Conservation (phyloP, 2,329 filamentous ascomycete genomes). For the Talaromyces piceae region DNA sequence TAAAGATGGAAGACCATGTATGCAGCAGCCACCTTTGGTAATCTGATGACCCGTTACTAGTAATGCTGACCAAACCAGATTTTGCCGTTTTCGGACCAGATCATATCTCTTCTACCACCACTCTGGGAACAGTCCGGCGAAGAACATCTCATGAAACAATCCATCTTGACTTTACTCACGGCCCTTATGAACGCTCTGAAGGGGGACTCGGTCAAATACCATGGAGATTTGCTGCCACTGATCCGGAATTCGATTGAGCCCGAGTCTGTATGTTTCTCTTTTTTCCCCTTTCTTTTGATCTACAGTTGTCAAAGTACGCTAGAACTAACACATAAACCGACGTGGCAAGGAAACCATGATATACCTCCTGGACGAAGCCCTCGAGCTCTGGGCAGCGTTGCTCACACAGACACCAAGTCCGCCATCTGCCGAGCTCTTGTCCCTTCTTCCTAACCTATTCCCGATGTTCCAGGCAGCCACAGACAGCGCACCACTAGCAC, state of each 20-base stretch:
- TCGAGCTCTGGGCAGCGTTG: slow-evolving; percentile 81
- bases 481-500: slow-evolving; percentile 54
- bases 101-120: slow-evolving; percentile 70
- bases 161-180: slow-evolving; percentile 77
- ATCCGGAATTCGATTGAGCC: slow-evolving; percentile 72
- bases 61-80: slow-evolving; percentile 34
- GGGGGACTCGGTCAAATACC: slow-evolving; percentile 67
- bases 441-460: slow-evolving; percentile 56
- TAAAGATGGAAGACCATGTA: slow-evolving; percentile 69
- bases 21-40: slow-evolving; percentile 12
- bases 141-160: slow-evolving; percentile 88
- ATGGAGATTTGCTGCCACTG: slow-evolving; percentile 71
- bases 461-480: slow-evolving; percentile 60
- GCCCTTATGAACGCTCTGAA: slow-evolving; percentile 83
- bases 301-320: no score
- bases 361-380: slow-evolving; percentile 82
- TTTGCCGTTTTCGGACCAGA: slow-evolving; percentile 63
- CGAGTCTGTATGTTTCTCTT: slow-evolving; percentile 51
- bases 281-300: neutral
- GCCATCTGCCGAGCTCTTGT: slow-evolving; percentile 52
- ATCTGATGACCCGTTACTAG: neutral
- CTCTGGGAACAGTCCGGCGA: slow-evolving; percentile 83
- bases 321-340: no score
- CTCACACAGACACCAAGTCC: slow-evolving; percentile 59
- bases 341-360: slow-evolving; percentile 52